Percentiles rank a stretch among this genome's conserved stretches.
These are phyloP conservation scores for Talaromyces nanjingensis DNA, from an alignment of 495 filamentous ascomycete genomes.

Conservation along the genomic window DNA sequence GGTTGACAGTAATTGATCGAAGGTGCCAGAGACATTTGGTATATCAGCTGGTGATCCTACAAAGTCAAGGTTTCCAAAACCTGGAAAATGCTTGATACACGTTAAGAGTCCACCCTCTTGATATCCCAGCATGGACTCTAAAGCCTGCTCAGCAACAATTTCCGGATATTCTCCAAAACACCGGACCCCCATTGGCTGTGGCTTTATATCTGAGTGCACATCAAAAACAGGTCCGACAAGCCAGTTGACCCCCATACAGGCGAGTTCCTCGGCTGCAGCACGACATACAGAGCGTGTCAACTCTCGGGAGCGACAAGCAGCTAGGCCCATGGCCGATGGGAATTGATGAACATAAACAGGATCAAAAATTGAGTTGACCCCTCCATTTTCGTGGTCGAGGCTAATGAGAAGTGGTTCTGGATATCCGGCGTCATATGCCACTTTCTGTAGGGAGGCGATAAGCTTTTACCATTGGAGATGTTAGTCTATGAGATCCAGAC, in stretches of 20 bases:
- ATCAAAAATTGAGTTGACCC: constrained; percentile 9
- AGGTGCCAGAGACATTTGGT: constrained; percentile 5
- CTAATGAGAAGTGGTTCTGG: constrained; percentile 6
- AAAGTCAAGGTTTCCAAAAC: constrained; percentile 7
- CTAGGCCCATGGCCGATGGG: constrained; percentile 8
- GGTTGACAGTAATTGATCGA: constrained; percentile 1
- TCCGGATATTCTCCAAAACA: constrained; percentile 7
- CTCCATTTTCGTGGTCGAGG: constrained; percentile 8
- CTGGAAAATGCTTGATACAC: constrained; percentile 7
- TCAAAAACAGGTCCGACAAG: constrained; percentile 8
- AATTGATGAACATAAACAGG: constrained; percentile 8
- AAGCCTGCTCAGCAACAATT: constrained; percentile 2
- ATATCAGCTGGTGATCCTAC: constrained; percentile 7
- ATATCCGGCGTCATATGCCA: constrained; percentile 4
- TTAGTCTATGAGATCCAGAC: not conserved
- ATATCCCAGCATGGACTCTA: constrained; percentile 10
- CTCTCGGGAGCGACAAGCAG: constrained; percentile 5
- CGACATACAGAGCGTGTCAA: constrained; percentile 2
- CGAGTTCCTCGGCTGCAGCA: constrained; percentile 1
- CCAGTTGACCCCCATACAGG: constrained; percentile 5
- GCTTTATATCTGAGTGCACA: constrained; percentile 4
- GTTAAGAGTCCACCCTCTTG: not conserved
- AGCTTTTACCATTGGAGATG: not conserved
- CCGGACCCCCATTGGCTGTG: constrained; percentile 6
- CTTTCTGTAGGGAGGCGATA: constrained; percentile 2